Evolutionary conservation across 352 stramenopile species (phyloP).

Genomic region (Pythium coloratum): DNA sequence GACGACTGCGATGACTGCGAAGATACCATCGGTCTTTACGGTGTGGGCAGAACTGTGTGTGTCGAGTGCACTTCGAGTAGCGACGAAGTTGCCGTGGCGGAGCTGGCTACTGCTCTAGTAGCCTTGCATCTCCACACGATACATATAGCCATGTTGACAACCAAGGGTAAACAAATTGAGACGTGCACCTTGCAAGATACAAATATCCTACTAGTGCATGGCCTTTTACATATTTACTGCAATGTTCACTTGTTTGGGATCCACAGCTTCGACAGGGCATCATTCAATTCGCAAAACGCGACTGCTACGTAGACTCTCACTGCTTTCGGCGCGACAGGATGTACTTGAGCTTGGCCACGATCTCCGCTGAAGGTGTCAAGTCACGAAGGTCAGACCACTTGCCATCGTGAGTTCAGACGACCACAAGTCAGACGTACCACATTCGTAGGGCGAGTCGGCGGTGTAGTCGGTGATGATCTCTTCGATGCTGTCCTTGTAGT

Average conservation of each 20-base stretch:
- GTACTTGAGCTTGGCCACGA: slow-evolving; percentile 91
- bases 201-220: neutral
- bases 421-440: slow-evolving; percentile 46
- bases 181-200: slow-evolving; percentile 62
- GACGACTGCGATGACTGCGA: slow-evolving; percentile 18
- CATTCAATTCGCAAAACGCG: no score
- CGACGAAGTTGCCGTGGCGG: slow-evolving; percentile 23
- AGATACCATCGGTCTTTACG: slow-evolving; percentile 25
- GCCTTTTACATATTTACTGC: neutral
- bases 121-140: slow-evolving; percentile 4
- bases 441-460: slow-evolving; percentile 88
- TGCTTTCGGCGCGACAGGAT: slow-evolving; percentile 80
- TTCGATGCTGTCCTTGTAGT: slow-evolving; percentile 88
- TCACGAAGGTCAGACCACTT: slow-evolving; percentile 6
- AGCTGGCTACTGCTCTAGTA: slow-evolving; percentile 1
- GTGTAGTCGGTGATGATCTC: slow-evolving; percentile 89
- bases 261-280: neutral
- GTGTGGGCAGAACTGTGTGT: slow-evolving; percentile 19
- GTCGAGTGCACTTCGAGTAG: slow-evolving; percentile 23
- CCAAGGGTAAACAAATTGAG: slow-evolving; percentile 60
- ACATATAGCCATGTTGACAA: slow-evolving; percentile 22
- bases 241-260: neutral
- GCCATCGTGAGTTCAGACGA: neutral
- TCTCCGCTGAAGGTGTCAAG: slow-evolving; percentile 56
- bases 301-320: slow-evolving; percentile 11